Conservation (phyloP, 768 basidiomycete genomes). For the Stropharia rugosoannulata region DNA sequence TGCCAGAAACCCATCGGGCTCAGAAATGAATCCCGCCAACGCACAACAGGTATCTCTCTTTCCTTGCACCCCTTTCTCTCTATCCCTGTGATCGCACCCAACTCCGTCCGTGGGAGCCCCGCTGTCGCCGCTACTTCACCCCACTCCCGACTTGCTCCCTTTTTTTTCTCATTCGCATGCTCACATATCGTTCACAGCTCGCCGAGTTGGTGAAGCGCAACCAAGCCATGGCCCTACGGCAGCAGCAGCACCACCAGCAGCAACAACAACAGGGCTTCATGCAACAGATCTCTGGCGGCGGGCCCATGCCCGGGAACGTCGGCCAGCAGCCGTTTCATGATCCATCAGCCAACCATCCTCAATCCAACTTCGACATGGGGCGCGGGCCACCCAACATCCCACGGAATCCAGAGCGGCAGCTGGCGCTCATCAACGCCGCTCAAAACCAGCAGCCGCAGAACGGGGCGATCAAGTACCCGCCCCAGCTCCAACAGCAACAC, state of each 20-base stretch:
- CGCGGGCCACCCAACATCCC: conserved; percentile 14
- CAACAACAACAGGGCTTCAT: conserved; percentile 49
- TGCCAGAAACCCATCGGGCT: conserved; percentile 13
- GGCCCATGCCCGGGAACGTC: conserved; percentile 21
- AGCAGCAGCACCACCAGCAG: conserved; percentile 28
- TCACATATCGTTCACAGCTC: conserved; percentile 19
- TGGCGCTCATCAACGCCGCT: conserved; percentile 46
- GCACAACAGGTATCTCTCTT: conserved; percentile 18
- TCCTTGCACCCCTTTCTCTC: conserved; percentile 3
- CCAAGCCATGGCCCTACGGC: conserved; percentile 16
- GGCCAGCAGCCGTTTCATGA: conserved; percentile 29
- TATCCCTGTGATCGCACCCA: conserved; percentile 9
- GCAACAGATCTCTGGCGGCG: conserved; percentile 36
- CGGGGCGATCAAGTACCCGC: conserved; percentile 27
- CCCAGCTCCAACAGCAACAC: conserved; percentile 27
- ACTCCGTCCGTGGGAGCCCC: conserved; percentile 20
- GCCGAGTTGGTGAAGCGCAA: conserved; percentile 26
- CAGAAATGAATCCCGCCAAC: conserved; percentile 17
- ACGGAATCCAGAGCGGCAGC: conserved; percentile 30
- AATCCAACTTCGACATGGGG: conserved; percentile 21
- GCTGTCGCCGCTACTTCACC: conserved; percentile 18
- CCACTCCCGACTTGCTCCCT: conserved; percentile 8
- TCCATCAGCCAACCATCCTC: conserved; percentile 14
- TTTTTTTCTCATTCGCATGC: background rate
- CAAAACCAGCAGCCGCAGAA: conserved; percentile 48